Base-by-base conservation (phyloP, 495 filamentous ascomycete genomes). In the Neurospora sp. region DNA sequence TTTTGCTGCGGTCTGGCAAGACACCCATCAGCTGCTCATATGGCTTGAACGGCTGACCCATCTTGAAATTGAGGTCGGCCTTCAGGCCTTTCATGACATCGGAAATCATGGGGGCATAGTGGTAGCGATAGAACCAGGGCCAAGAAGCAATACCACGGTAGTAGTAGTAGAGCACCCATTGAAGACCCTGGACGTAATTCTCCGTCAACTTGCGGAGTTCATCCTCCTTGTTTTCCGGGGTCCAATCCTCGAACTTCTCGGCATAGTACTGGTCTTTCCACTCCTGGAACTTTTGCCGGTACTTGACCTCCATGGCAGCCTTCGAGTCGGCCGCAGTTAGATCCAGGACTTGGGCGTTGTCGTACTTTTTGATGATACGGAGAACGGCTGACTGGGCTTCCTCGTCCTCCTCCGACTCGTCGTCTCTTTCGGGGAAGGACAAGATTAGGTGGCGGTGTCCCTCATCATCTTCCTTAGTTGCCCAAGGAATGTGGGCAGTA, bases 1-100 rank as follows among this genome's bases (percentile, higher is more conserved):
- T 92, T 83, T 98, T 98, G 85, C 94, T 97, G 80, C 96, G 90
- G 78, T 98, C 96, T 7, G 96, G 96, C 74, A 98, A 85, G 61
- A 99, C 96, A 72, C 96, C 96, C 96, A 99, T 99, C 48, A 99
- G 85, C 83, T 99, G 96, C 78, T 99, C 94, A 76, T 90, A 97
- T 14, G 96, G 96, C 75, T 89, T 88, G 85, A 99, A 98, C 1
- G 96, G 96, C 81, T 95, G 93, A 39, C 96, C 96, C 45, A 98
- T 88, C 74, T 89, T 89, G 85, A 99, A 99, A 76, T 97, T 89
- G 82, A 96, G 90, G 79, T 98, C 88, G 18, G 94, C 96, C 68
- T 88, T 88, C 68, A 98, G 81, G 10, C 96, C 96, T 77, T 92
- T 93, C 75, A 91, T 92, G 76, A 99, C 91, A 83, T 99, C 95